Evolutionary conservation across 495 filamentous ascomycete genomes (phyloP).

Genomic region (Staphylotrichum tortipilum): DNA sequence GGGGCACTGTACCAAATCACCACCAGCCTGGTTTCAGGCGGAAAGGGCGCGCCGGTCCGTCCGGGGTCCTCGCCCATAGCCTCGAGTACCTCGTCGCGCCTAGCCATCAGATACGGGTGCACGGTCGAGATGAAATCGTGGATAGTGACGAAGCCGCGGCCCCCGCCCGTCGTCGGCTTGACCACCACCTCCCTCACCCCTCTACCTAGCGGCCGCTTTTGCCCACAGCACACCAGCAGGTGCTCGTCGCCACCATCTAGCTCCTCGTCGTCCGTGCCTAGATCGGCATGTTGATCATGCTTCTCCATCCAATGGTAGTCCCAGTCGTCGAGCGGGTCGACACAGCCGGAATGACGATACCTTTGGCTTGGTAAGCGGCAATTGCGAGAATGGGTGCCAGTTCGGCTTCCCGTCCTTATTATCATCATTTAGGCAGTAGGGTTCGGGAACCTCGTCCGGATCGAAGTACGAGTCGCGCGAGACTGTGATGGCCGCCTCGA

Average conservation of each 20-base stretch:
- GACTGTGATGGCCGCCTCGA: constrained; percentile 11
- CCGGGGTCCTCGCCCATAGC: constrained; percentile 6
- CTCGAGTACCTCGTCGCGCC: constrained; percentile 16
- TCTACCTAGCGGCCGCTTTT: constrained; percentile 14
- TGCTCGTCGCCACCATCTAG: too few species aligned
- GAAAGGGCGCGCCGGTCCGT: background rate
- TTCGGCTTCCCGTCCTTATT: background rate
- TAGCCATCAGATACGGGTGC: constrained; percentile 20
- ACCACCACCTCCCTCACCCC: background rate
- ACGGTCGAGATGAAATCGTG: constrained; percentile 19
- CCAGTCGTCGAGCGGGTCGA: constrained; percentile 11
- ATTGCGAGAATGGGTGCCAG: constrained; percentile 12
- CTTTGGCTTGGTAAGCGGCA: constrained; percentile 13
- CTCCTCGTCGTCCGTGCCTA: constrained; percentile 4
- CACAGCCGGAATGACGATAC: constrained; percentile 11
- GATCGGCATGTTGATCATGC: constrained; percentile 1
- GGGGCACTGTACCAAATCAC: too few species aligned
- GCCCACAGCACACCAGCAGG: constrained; percentile 15
- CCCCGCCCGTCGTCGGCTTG: constrained; percentile 5
- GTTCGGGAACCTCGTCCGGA: constrained; percentile 3
- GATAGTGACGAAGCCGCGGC: constrained; percentile 17
- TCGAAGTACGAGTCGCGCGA: constrained; percentile 1
- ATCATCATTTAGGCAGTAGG: background rate
- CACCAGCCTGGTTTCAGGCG: too few species aligned
- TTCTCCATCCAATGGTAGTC: constrained; percentile 12